A percentile compares a stretch with the other conserved stretches of the same genome.
Evolutionary conservation across 495 filamentous ascomycete species (phyloP).

Genomic region (Neurospora sp.): DNA sequence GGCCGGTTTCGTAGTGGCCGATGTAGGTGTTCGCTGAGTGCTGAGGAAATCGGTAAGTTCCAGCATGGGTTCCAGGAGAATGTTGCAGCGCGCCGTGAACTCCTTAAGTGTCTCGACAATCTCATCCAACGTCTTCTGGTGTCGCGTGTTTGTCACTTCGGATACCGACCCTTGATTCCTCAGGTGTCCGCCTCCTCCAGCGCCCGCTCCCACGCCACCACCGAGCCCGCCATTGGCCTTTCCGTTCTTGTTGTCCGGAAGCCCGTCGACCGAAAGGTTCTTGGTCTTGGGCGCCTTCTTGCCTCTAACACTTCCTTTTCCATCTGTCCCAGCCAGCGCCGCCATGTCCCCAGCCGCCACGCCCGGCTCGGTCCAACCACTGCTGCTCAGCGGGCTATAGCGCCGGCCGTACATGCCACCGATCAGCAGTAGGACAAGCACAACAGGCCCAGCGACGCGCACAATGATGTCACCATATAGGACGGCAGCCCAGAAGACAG

Average conservation of each 20-base stretch:
- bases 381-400: conserved; percentile 82
- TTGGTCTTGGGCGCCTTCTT: conserved; percentile 20
- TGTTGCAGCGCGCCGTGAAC: conserved; percentile 83
- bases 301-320: conserved; percentile 7
- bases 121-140: conserved; percentile 81
- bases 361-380: conserved; percentile 50
- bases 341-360: conserved; percentile 12
- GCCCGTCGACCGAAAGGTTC: conserved; percentile 22
- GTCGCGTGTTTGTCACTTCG: conserved; percentile 53
- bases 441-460: conserved; percentile 68
- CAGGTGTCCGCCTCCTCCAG: conserved; percentile 38
- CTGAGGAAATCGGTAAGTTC: conserved; percentile 88
- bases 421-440: conserved; percentile 69
- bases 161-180: conserved; percentile 33
- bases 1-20: conserved; percentile 83
- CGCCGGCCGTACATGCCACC: conserved; percentile 85
- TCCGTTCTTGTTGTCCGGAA: conserved; percentile 39
- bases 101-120: conserved; percentile 85
- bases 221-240: conserved; percentile 23
- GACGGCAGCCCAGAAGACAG: conserved; percentile 71
- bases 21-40: conserved; percentile 82
- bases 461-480: conserved; percentile 79
- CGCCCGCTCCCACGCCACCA: conserved; percentile 4
- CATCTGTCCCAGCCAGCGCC: conserved; percentile 2
- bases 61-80: conserved; percentile 78